Evolutionary conservation across 768 basidiomycete species (phyloP), one percentile per base, ranked within the genome.

Genomic region (Kwoniella mangroviensis): DNA sequence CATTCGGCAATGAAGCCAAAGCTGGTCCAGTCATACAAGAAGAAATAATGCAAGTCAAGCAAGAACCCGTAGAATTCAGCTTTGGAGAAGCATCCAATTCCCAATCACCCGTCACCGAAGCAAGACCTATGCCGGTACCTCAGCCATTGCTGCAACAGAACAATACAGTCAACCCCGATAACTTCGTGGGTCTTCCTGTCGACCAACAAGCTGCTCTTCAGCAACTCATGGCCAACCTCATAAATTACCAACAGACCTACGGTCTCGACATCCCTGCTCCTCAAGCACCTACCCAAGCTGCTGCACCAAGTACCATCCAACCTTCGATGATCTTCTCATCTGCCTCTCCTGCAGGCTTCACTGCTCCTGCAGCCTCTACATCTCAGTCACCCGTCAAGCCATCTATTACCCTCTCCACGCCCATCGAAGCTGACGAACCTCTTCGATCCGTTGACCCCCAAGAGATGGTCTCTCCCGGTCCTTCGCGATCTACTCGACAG

Each of bases 201-300:
- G 79, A 80, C 34, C 79, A 80, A 57, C 79, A 80, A 61, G 10
- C 58, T 11, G 76, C 77, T 4, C 67, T 80, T 7, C 73, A 75
- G 43, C 75, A 79, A 34, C 53, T 79, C 17, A 71, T 79, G 68
- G 43, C 56, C 34, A 79, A 79, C 52, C 72, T 77, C 4, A 53
- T 79, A 49, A 72, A 72, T 41, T 79, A 77, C 45, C 75, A 76
- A 62, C 55, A 68, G 17, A 41, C 64, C 56, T 74, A 74, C 53
- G 75, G 77, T 41, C 22, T 68, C 9, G 69, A 72, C 9, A 45
- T 72, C 9, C 43, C 72, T 15, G 68, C 58, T 54, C 19, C 55
- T 1, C 54, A 58, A 19, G 28, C 34, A 15, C 24, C 58, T 24
- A n/a, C 51, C 9, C 49, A 53, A 22, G 3, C 42, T 21, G 12